Conservation (phyloP, 225 moss, liverwort and hornwort species). For the Thuidium tamariscinum region DNA sequence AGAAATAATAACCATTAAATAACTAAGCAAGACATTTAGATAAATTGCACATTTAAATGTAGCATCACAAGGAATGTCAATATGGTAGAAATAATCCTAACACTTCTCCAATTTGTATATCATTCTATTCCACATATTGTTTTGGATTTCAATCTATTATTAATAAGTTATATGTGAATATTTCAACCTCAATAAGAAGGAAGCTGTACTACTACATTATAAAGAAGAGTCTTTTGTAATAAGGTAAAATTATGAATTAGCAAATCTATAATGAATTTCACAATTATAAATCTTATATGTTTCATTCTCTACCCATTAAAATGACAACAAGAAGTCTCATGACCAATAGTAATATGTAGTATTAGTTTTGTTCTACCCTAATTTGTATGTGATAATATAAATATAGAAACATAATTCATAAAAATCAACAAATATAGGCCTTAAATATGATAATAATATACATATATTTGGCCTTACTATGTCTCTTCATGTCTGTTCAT, state of each 20-base stretch:
- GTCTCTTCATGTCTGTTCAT: neutral
- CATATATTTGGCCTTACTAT: no score
- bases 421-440: no score
- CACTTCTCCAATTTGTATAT: no score
- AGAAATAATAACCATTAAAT: no score
- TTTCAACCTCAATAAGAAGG: neutral
- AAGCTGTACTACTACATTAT: no score
- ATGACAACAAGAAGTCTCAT: neutral
- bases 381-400: rapidly evolving
- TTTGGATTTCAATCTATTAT: neutral
- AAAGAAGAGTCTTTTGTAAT: no score
- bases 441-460: neutral
- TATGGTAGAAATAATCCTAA: neutral
- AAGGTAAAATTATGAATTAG: neutral
- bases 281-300: no score
- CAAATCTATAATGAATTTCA: neutral
- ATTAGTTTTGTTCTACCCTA: neutral
- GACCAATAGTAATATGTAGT: no score
- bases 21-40: no score
- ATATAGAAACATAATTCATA: no score
- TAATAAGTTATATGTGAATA: neutral
- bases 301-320: neutral
- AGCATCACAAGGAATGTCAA: neutral
- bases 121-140: neutral
- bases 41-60: no score